Conservation (phyloP, 1,284 basidiomycete species). For the Rhodotorula sp. region DNA sequence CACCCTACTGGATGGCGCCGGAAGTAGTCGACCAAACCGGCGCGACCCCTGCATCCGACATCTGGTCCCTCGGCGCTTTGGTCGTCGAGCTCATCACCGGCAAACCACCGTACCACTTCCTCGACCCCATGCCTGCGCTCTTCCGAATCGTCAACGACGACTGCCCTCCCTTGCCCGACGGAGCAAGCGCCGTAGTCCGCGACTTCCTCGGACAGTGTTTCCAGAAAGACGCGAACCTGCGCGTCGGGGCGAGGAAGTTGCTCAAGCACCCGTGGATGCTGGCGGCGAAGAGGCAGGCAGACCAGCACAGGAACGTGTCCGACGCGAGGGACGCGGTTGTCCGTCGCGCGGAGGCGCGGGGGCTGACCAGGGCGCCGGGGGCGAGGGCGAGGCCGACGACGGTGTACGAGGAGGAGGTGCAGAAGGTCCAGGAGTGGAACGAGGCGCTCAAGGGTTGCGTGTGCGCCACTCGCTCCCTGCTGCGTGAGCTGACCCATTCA, state of each 20-base stretch:
- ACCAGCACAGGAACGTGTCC: slow-evolving; percentile 52
- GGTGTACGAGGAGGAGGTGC: slow-evolving; percentile 81
- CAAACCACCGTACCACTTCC: slow-evolving; percentile 89
- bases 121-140: slow-evolving; percentile 96
- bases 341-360: slow-evolving; percentile 51
- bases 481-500: background rate
- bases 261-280: slow-evolving; percentile 95
- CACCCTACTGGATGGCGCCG: slow-evolving; percentile 99
- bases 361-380: background rate
- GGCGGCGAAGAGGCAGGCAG: slow-evolving; percentile 66
- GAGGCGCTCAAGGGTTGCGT: slow-evolving; percentile 64
- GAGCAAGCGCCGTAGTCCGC: slow-evolving; percentile 79
- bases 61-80: slow-evolving; percentile 93
- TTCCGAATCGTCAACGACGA: slow-evolving; percentile 98
- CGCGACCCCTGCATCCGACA: slow-evolving; percentile 93
- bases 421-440: slow-evolving; percentile 97
- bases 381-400: slow-evolving; percentile 14
- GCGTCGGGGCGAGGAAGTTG: slow-evolving; percentile 89
- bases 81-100: slow-evolving; percentile 95
- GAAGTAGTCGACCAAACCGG: slow-evolving; percentile 97
- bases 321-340: slow-evolving; percentile 48
- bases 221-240: slow-evolving; percentile 93
- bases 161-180: slow-evolving; percentile 90
- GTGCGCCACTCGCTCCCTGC: background rate
- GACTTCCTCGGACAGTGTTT: slow-evolving; percentile 97